These are phyloP conservation scores for Hypoxylon cercidicola DNA, from an alignment of 495 filamentous ascomycete species.

Conservation along the genomic window DNA sequence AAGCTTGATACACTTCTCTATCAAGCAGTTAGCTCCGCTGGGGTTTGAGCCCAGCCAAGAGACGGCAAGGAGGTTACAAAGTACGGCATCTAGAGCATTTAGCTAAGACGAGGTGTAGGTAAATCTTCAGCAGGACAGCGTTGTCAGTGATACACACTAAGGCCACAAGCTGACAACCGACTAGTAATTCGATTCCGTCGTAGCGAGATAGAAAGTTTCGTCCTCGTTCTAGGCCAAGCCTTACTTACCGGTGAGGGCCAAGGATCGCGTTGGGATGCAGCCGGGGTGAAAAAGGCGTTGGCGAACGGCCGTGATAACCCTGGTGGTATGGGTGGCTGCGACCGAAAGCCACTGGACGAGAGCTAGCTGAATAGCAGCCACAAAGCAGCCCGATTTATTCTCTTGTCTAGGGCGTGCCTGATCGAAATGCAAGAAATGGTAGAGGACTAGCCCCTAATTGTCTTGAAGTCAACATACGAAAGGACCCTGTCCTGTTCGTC, in stretches of 20 bases:
- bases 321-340: constrained; percentile 14
- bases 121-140: no score
- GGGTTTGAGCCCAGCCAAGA: background rate
- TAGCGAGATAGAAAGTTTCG: constrained; percentile 4
- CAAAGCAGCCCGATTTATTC: constrained; percentile 8
- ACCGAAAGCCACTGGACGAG: constrained; percentile 11
- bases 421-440: constrained; percentile 21
- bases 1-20: background rate
- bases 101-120: no score
- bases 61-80: background rate
- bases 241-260: constrained; percentile 17
- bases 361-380: constrained; percentile 32
- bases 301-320: constrained; percentile 18
- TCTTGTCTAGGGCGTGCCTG: constrained; percentile 24
- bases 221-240: constrained; percentile 8
- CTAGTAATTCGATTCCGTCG: background rate
- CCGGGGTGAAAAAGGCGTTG: constrained; percentile 17
- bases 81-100: background rate
- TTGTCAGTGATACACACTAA: background rate
- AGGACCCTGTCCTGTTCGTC: background rate
- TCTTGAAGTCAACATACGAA: background rate
- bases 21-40: background rate
- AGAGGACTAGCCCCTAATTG: background rate
- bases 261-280: constrained; percentile 15
- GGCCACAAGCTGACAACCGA: constrained; percentile 1